Evolutionary conservation across 495 filamentous ascomycete species (phyloP), one percentile per base, ranked within the genome.

Genomic region (Eremomyces bilateralis): DNA sequence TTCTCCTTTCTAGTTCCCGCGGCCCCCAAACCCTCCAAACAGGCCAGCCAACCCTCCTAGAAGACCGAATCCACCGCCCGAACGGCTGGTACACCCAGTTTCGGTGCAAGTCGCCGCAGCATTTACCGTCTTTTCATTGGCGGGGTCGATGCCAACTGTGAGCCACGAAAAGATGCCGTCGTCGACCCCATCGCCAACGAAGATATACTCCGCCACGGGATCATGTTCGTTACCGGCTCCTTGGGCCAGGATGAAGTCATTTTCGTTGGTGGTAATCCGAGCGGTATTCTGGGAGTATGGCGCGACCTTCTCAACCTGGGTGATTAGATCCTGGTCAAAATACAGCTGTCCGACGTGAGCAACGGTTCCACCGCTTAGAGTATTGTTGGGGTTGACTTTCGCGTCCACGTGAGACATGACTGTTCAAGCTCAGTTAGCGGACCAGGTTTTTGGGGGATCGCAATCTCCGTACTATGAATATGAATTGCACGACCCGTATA

Each of bases 311-410:
- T 71, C 64, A 24, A 77, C 66, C 21, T 57, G 58, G 8, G 42
- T 49, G 40, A 67, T 61, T 15, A 74, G 60, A 20, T 55, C 59
- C 43, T 76, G 61, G 35, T 67, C 65, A 51, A 64, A 78, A 62
- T 69, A 77, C 10, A 76, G 41, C 48, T 76, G 70, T 37, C 70
- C 54, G 35, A 73, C 55, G 47, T 77, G 64, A 11, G 60, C 43
- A 20, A 50, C 64, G 11, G 57, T 17, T 27, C 35, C 30, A 12
- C 25, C 5, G 2, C 40, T 22, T 4, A 35, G 33, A 8, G 38
- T 20, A 6, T 36, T 21, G 12, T 20, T 27, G 8, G 13, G 8
- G 13, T 27, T 13, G 24, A 27, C 13, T 4, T 12, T 21, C 10
- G 20, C 29, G 12, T 29, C 13, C n/a, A n/a, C n/a, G n/a, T n/a